Evolutionary conservation across 2,329 filamentous ascomycete genomes (phyloP).

Genomic region (Rhynchosporium graminicola): DNA sequence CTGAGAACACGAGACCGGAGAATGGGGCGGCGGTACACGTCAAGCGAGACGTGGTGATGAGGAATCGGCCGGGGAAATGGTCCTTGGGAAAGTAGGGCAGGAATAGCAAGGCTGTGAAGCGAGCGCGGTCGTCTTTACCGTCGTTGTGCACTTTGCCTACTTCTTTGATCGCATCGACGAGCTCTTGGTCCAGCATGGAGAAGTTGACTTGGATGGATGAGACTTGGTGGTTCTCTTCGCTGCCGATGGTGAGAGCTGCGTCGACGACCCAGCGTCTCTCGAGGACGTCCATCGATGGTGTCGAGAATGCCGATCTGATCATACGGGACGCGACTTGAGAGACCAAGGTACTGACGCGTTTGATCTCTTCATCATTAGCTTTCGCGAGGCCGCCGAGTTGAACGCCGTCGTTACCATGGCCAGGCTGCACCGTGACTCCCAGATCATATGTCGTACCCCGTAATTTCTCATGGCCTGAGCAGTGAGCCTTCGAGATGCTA

Average conservation of each 20-base stretch:
- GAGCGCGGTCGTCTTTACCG: constrained; percentile 11
- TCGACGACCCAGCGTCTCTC: constrained; percentile 1
- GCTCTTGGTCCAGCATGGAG: constrained; percentile 2
- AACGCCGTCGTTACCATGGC: constrained; percentile 1
- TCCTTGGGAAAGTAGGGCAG: constrained; percentile 12
- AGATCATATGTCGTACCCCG: constrained; percentile 3
- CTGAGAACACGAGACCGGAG: constrained; percentile 9
- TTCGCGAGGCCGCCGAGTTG: constrained; percentile 9
- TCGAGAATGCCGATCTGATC: constrained; percentile 2
- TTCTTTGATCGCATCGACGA: constrained; percentile 12
- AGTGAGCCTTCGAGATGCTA: not conserved
- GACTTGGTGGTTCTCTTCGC: constrained; percentile 8
- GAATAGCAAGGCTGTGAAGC: constrained; percentile 14
- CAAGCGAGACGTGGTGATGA: constrained; percentile 14
- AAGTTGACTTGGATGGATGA: constrained; percentile 15
- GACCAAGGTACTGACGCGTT: not conserved
- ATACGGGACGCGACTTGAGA: not conserved
- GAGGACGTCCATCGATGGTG: not conserved
- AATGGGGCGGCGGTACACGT: constrained; percentile 6
- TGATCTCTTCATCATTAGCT: not conserved
- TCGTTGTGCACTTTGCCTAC: constrained; percentile 15
- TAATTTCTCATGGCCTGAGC: not conserved
- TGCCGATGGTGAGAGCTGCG: constrained; percentile 6
- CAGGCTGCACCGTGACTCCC: not conserved
- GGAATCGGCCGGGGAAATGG: constrained; percentile 14